A percentile compares a stretch with the other conserved stretches of the same genome.
Evolutionary conservation across 1,284 basidiomycete genomes (phyloP).

Genomic region (Vanrija humicola): DNA sequence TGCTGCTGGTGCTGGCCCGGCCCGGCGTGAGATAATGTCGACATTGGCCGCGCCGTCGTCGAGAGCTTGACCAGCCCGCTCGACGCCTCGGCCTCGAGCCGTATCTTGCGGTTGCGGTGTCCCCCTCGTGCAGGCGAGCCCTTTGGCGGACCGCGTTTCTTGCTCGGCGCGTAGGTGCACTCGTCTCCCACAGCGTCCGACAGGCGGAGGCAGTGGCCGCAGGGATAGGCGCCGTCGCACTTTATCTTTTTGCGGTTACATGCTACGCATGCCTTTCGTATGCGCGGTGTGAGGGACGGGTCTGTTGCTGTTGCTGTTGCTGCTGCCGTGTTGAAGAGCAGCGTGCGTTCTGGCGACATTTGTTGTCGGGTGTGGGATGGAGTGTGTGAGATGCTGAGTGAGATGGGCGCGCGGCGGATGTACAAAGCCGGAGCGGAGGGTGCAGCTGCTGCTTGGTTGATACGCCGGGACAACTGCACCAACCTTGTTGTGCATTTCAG

Average conservation of each 20-base stretch:
- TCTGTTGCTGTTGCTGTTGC: no score
- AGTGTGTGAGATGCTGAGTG: no score
- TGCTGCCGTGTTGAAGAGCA: no score
- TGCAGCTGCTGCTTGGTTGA: no score
- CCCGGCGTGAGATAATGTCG: not conserved
- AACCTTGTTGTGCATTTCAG: no score
- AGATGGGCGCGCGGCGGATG: no score
- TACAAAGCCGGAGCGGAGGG: no score
- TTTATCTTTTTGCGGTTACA: constrained; percentile 18
- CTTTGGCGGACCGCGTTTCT: constrained; percentile 18
- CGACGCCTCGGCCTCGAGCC: no score
- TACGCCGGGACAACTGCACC: no score
- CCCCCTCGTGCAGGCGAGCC: constrained; percentile 15
- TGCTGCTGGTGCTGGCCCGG: not conserved
- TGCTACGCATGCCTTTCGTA: constrained; percentile 13
- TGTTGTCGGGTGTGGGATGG: no score
- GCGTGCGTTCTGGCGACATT: no score
- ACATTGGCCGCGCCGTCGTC: constrained; percentile 3
- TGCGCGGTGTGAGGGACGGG: no score
- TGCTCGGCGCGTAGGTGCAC: constrained; percentile 14
- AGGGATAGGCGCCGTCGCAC: constrained; percentile 16
- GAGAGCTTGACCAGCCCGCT: not conserved
- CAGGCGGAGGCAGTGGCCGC: constrained; percentile 16
- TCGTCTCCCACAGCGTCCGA: constrained; percentile 7
- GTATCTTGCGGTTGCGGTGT: constrained; percentile 6